These are phyloP conservation scores for Dalbergia cochinchinensis DNA, from an alignment of 306 rosid genomes.

Conservation along the genomic window DNA sequence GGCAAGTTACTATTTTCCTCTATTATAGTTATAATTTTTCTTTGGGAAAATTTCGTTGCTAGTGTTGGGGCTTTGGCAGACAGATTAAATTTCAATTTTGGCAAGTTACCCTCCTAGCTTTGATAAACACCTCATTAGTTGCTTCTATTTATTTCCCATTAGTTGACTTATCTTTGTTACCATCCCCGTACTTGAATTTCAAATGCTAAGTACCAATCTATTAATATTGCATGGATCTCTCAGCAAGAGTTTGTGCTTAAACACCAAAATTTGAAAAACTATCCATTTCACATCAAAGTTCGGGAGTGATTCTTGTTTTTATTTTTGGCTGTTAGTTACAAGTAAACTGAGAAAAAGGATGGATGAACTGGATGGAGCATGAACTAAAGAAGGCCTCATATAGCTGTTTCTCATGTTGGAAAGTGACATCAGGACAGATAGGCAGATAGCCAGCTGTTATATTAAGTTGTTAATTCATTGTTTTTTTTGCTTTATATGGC, in stretches of 20 bases:
- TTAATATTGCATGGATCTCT: constrained; percentile 3
- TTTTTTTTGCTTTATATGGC: background rate
- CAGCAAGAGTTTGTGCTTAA: background rate
- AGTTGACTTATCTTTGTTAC: constrained; percentile 8
- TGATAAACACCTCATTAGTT: constrained; percentile 21
- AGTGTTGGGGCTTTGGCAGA: constrained; percentile 23
- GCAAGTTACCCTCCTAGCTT: constrained; percentile 6
- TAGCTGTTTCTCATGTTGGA: constrained; percentile 3
- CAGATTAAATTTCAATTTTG: constrained; percentile 23
- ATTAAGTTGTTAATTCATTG: background rate
- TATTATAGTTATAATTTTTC: constrained; percentile 33
- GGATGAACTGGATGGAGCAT: background rate
- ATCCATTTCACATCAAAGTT: background rate
- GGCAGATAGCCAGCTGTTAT: constrained; percentile 31
- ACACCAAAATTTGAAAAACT: constrained; percentile 16
- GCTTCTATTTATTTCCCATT: constrained; percentile 31
- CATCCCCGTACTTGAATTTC: background rate
- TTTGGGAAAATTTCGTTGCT: constrained; percentile 13
- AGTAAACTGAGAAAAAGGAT: constrained; percentile 11
- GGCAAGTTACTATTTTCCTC: constrained; percentile 68
- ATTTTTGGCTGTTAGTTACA: no score
- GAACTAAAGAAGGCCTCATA: constrained; percentile 16
- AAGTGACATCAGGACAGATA: background rate
- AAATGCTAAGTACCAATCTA: constrained; percentile 7
- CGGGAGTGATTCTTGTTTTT: background rate